phyloP scores from a whole-genome alignment of 78 protist species.

The Chrysochromulina tobinii region DNA sequence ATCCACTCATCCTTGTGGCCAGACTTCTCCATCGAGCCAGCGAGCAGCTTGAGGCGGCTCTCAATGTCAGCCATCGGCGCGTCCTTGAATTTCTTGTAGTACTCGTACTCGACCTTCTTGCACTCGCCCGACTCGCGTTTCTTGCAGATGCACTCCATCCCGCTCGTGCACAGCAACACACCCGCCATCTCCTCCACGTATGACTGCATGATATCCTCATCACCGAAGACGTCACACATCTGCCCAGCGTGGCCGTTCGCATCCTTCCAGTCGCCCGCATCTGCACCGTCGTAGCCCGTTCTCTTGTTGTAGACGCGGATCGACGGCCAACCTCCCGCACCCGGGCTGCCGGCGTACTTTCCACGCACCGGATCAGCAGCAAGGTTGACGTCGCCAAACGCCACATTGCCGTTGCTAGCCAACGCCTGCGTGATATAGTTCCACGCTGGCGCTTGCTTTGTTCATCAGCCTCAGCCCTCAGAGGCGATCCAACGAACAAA shows the following conservation, averaged over 20 bases:
- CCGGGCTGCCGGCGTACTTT: background rate
- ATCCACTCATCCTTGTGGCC: background rate
- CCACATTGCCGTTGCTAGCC: constrained; percentile 19
- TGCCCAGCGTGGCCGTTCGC: too few species aligned
- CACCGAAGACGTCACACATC: constrained; percentile 43
- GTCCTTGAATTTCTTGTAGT: background rate
- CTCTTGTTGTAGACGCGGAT: background rate
- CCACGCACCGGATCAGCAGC: background rate
- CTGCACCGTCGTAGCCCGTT: constrained; percentile 28
- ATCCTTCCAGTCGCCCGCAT: too few species aligned
- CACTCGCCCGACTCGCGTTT: background rate
- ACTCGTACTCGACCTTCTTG: background rate
- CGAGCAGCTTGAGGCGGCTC: constrained; percentile 7
- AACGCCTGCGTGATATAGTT: background rate
- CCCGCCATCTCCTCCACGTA: constrained; percentile 16
- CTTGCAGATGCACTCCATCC: too few species aligned
- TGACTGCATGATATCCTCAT: background rate
- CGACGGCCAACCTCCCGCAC: constrained; percentile 45
- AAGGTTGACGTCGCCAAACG: constrained; percentile 45
- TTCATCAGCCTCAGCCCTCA: constrained; percentile 37
- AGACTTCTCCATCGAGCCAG: background rate
- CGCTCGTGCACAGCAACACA: background rate
- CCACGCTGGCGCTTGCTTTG: constrained; percentile 50
- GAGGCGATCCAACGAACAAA: constrained; percentile 51
- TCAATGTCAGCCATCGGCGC: background rate